Conservation (phyloP, 2,329 filamentous ascomycete species). For the Epichloe elymi region DNA sequence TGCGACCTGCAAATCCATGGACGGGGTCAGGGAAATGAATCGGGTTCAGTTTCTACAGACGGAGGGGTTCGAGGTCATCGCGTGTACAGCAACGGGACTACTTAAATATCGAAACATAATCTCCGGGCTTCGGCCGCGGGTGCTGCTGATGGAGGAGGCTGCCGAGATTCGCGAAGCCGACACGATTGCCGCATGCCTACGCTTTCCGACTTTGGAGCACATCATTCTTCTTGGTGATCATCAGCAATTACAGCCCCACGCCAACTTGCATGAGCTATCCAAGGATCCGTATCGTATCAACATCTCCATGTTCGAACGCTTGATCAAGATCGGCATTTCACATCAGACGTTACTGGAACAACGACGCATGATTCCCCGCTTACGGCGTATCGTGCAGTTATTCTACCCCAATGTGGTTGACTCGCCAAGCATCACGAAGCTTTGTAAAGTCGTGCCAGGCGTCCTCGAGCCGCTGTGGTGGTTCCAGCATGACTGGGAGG, state of each 20-base stretch:
- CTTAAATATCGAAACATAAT: slow-evolving; percentile 67
- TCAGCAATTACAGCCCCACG: slow-evolving; percentile 61
- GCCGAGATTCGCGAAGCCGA: slow-evolving; percentile 61
- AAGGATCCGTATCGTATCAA: slow-evolving; percentile 51
- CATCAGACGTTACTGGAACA: slow-evolving; percentile 55
- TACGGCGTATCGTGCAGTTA: slow-evolving; percentile 30
- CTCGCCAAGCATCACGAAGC: slow-evolving; percentile 18
- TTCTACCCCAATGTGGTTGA: slow-evolving; percentile 35
- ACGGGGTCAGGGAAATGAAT: slow-evolving; percentile 43
- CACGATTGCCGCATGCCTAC: slow-evolving; percentile 36
- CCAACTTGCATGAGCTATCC: slow-evolving; percentile 46
- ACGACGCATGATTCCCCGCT: slow-evolving; percentile 39
- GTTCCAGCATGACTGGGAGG: slow-evolving; percentile 36
- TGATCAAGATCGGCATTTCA: slow-evolving; percentile 52
- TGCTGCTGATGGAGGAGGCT: slow-evolving; percentile 67
- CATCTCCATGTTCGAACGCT: slow-evolving; percentile 66
- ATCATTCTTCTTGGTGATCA: slow-evolving; percentile 61
- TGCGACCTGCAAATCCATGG: slow-evolving; percentile 35
- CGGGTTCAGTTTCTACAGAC: slow-evolving; percentile 32
- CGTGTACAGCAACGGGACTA: slow-evolving; percentile 64
- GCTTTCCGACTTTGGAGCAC: slow-evolving; percentile 34
- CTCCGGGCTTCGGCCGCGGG: slow-evolving; percentile 48
- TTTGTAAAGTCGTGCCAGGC: slow-evolving; percentile 29
- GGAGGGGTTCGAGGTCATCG: slow-evolving; percentile 37
- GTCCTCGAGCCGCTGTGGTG: slow-evolving; percentile 28